Evolutionary conservation across 2,329 filamentous ascomycete species (phyloP).

Genomic region (Pyrenochaeta sp.): DNA sequence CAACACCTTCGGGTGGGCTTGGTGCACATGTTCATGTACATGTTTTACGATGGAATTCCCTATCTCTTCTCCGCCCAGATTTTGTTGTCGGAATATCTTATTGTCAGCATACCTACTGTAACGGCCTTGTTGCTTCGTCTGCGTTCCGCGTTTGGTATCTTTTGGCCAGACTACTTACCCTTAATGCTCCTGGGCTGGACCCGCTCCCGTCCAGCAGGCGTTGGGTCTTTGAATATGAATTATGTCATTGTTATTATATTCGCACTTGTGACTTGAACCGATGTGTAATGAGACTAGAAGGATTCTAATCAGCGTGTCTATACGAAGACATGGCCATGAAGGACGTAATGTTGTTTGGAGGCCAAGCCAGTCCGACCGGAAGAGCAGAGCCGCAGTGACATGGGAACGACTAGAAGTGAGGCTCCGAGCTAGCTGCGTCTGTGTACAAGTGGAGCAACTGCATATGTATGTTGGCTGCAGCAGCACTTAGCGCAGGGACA

Average conservation of each 20-base stretch:
- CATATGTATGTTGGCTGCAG: slow-evolving; percentile 4
- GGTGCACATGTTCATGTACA: slow-evolving; percentile 24
- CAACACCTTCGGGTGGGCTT: slow-evolving; percentile 28
- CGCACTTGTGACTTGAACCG: not conserved
- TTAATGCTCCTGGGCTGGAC: slow-evolving; percentile 41
- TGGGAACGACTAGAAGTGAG: slow-evolving; percentile 18
- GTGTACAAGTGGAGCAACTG: slow-evolving; percentile 1
- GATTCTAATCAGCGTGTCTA: not conserved
- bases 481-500: slow-evolving; percentile 21
- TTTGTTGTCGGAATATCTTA: slow-evolving; percentile 15
- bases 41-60: slow-evolving; percentile 7
- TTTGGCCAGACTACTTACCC: slow-evolving; percentile 26
- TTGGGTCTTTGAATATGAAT: slow-evolving; percentile 25
- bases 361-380: not conserved
- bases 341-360: not conserved
- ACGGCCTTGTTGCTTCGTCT: slow-evolving; percentile 15
- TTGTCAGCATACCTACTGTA: slow-evolving; percentile 16
- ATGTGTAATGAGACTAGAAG: slow-evolving; percentile 11
- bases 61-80: slow-evolving; percentile 8
- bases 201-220: slow-evolving; percentile 26
- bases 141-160: slow-evolving; percentile 28
- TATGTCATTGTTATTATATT: slow-evolving; percentile 11
- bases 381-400: slow-evolving; percentile 20
- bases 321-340: not conserved
- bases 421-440: slow-evolving; percentile 19